phyloP scores from a whole-genome alignment of 148 eudicot genomes.

The Selenicereus undatus region DNA sequence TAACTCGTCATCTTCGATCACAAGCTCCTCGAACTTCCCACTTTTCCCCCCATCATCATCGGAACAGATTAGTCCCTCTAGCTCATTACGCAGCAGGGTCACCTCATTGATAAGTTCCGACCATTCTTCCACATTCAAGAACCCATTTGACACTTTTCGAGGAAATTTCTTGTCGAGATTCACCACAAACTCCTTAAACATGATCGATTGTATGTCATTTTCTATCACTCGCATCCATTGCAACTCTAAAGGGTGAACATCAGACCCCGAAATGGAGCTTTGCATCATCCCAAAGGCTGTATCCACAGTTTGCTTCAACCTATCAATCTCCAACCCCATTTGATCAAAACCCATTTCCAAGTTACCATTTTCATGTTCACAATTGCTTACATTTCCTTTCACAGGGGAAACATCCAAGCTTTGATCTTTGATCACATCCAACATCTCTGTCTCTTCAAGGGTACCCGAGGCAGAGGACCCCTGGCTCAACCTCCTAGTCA shows the following conservation, averaged over 20 bases:
- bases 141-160: constrained; percentile 1
- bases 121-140: constrained; percentile 28
- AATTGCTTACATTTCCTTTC: background rate
- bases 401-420: background rate
- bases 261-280: constrained; percentile 25
- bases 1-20: constrained; percentile 26
- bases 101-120: constrained; percentile 34
- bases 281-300: constrained; percentile 52
- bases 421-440: constrained; percentile 22
- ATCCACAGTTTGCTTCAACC: constrained; percentile 51
- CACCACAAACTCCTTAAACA: constrained; percentile 39
- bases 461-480: constrained; percentile 12
- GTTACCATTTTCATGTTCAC: background rate
- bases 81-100: constrained; percentile 33
- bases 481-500: constrained; percentile 21
- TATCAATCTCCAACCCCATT: constrained; percentile 63
- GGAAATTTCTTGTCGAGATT: constrained; percentile 25
- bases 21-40: background rate
- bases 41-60: constrained; percentile 17
- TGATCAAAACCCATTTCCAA: constrained; percentile 29
- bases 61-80: constrained; percentile 19
- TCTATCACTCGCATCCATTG: constrained; percentile 49
- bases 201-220: constrained; percentile 35
- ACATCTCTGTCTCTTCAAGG: constrained; percentile 16
- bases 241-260: constrained; percentile 42